Evolutionary conservation across 108 stramenopile genomes (phyloP), one percentile per base, ranked within the genome.

Genomic region (Nannochloropsis oceanica): DNA sequence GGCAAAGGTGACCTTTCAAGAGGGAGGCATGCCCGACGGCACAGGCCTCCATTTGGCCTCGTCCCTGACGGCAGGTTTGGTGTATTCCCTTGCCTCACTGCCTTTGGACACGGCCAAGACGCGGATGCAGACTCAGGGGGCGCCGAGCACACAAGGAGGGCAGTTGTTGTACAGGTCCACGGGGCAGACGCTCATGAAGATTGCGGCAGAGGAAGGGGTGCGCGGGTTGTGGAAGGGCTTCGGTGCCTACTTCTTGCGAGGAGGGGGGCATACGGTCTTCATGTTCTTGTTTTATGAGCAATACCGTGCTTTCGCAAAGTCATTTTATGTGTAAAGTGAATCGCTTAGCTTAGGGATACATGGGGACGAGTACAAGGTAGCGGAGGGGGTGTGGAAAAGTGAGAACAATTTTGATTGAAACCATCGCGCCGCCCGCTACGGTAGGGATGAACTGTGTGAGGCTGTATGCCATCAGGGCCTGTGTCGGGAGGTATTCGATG

Each of bases 101-200:
- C 89, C 89, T 13, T 26, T 89, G 88, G 89, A 90, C 84, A 86
- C 88, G 44, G 88, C 88, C 43, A 90, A 90, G 89, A 90, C 89
- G 8, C 83, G 83, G 34, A 89, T 89, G 88, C 88, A 89, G 79
- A 79, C 85, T 59, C 82, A 89, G 79, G 46, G 44, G 20, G 44
- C 46, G 25, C 43, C 85, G 13, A 83, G 26, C 43, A 73, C 7
- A 7, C 82, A 80, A 42, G 82, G 85, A 22, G 82, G 24, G 79
- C 44, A 44, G 80, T 43, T 84, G 42, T 80, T 80, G 80, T 90
- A 90, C 86, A 89, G 27, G 84, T 84, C 83, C 11, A 89, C 86
- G 59, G 22, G 88, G 34, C 88, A 89, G 73, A 90, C 89, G 11
- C 12, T 90, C 24, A 83, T 80, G 22, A 34, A 86, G 42, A 84